Percentiles rank a stretch among this genome's conserved stretches.
phyloP scores from a whole-genome alignment of 2,329 filamentous ascomycete genomes.

The Verruconis gallopava region DNA sequence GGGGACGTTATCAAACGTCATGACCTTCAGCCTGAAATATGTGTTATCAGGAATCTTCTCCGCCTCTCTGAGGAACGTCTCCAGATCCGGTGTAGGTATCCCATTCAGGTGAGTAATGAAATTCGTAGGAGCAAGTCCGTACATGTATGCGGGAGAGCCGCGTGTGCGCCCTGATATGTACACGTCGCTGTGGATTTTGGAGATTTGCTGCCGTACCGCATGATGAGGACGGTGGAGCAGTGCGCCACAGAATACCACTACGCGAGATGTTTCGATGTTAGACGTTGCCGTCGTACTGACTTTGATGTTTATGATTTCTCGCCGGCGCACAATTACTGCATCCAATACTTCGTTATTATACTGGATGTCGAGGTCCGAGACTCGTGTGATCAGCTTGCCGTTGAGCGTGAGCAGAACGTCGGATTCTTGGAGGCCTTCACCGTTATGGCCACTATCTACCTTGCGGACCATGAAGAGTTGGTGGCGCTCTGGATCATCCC shows the following conservation, averaged over 20 bases:
- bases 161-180: conserved; percentile 83
- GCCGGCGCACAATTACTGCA: conserved; percentile 75
- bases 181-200: conserved; percentile 88
- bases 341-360: conserved; percentile 76
- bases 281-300: conserved; percentile 78
- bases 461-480: conserved; percentile 99
- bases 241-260: conserved; percentile 89
- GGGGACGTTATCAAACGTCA: conserved; percentile 95
- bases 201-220: conserved; percentile 93
- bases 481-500: conserved; percentile 80
- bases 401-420: conserved; percentile 89
- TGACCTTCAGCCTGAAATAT: conserved; percentile 93
- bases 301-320: conserved; percentile 61
- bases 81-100: conserved; percentile 67
- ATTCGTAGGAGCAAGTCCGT: conserved; percentile 87
- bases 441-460: conserved; percentile 51
- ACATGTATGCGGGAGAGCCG: conserved; percentile 76
- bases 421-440: conserved; percentile 65
- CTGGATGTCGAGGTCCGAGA: conserved; percentile 91
- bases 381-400: conserved; percentile 80
- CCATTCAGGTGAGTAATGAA: conserved; percentile 97
- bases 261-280: conserved; percentile 83
- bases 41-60: conserved; percentile 89
- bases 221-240: conserved; percentile 89
- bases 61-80: conserved; percentile 68